phyloP scores from a whole-genome alignment of 495 filamentous ascomycete species.

The Aspergillus funiculosus region DNA sequence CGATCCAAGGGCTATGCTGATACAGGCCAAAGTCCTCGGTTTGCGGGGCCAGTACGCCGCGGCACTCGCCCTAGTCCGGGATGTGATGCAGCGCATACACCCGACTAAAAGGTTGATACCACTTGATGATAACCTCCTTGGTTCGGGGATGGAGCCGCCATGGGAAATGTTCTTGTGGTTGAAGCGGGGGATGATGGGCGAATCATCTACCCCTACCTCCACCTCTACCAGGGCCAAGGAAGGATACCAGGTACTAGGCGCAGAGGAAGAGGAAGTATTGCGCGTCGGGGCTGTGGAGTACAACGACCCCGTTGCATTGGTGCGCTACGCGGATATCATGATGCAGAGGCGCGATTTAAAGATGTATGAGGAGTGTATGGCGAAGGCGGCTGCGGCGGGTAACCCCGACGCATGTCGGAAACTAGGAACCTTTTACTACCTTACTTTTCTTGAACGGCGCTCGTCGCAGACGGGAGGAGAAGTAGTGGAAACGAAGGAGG shows the following conservation, averaged over 20 bases:
- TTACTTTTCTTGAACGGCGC: slow-evolving; percentile 24
- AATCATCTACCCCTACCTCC: slow-evolving; percentile 7
- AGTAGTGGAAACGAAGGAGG: no score
- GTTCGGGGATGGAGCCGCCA: slow-evolving; percentile 17
- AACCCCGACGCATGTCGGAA: slow-evolving; percentile 25
- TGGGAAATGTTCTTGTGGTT: slow-evolving; percentile 26
- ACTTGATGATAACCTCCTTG: background rate
- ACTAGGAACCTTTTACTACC: slow-evolving; percentile 39
- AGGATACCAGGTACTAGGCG: background rate
- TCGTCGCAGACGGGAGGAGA: no score
- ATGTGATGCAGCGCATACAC: slow-evolving; percentile 20
- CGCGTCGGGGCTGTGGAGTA: slow-evolving; percentile 27
- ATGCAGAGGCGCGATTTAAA: slow-evolving; percentile 21
- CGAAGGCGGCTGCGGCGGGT: slow-evolving; percentile 28
- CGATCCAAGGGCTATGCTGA: slow-evolving; percentile 28
- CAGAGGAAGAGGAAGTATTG: background rate
- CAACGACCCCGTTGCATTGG: slow-evolving; percentile 28
- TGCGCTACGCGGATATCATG: slow-evolving; percentile 23
- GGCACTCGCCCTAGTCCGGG: slow-evolving; percentile 23
- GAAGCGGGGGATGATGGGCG: slow-evolving; percentile 12
- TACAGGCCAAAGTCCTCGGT: slow-evolving; percentile 28
- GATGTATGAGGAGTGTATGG: slow-evolving; percentile 35
- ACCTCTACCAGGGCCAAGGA: slow-evolving; percentile 4
- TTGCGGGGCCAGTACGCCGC: slow-evolving; percentile 18
- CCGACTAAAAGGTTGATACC: slow-evolving; percentile 5